Evolutionary conservation across 2,329 filamentous ascomycete genomes (phyloP).

Genomic region (Colletotrichum melonis): DNA sequence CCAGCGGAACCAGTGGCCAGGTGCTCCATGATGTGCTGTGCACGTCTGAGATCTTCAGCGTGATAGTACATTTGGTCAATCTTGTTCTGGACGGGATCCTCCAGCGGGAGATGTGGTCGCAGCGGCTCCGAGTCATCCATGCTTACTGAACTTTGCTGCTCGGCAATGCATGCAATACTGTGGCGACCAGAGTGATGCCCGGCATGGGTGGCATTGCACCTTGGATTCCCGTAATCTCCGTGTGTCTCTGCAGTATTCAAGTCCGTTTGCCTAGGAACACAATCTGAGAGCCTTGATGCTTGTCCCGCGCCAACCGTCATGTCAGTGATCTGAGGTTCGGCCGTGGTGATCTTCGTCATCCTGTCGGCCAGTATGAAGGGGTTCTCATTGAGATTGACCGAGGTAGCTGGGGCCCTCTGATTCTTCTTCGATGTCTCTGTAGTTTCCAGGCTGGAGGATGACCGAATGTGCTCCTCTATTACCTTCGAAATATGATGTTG

Average conservation of each 20-base stretch:
- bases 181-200: conserved; percentile 45
- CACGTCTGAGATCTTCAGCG: conserved; percentile 46
- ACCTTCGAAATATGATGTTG: neutral
- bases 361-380: conserved; percentile 48
- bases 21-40: conserved; percentile 49
- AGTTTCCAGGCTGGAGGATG: neutral
- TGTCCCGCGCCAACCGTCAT: conserved; percentile 37
- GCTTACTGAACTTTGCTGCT: conserved; percentile 23
- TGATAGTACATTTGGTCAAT: conserved; percentile 47
- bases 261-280: conserved; percentile 39
- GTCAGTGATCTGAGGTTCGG: conserved; percentile 39
- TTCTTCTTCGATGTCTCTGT: conserved; percentile 15
- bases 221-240: conserved; percentile 42
- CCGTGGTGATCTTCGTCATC: conserved; percentile 35
- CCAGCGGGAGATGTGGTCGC: conserved; percentile 3
- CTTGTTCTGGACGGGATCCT: conserved; percentile 38
- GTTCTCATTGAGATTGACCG: conserved; percentile 42
- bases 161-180: conserved; percentile 45
- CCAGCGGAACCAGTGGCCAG: conserved; percentile 40
- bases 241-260: conserved; percentile 34
- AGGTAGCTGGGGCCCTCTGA: neutral
- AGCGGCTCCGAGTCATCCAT: conserved; percentile 9
- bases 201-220: conserved; percentile 40
- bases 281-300: conserved; percentile 43
- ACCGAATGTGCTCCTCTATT: neutral